These are phyloP conservation scores for Trichoderma sp. DNA, from an alignment of 2,329 filamentous ascomycete genomes.

Conservation along the genomic window DNA sequence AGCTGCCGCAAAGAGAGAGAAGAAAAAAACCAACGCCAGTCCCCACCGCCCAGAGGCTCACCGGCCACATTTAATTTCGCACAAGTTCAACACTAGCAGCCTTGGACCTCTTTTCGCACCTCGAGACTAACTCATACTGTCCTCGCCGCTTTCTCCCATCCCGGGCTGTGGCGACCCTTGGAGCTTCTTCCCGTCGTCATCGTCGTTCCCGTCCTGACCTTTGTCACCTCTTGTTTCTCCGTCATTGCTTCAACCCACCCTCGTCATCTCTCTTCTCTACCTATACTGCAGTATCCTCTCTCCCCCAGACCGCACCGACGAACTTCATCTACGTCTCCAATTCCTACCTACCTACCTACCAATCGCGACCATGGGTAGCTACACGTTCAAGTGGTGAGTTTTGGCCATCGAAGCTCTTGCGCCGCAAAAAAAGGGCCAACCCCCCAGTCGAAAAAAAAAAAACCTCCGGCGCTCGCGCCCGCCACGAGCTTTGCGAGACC, in stretches of 20 bases:
- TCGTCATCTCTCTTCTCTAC: background rate
- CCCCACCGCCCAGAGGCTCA: conserved; percentile 26
- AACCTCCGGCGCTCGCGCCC: conserved; percentile 11
- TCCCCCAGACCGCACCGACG: conserved; percentile 11
- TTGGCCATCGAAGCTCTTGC: conserved; percentile 28
- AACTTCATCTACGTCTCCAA: conserved; percentile 20
- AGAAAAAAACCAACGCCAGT: background rate
- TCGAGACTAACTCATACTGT: conserved; percentile 23
- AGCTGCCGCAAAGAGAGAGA: background rate
- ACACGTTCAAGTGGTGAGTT: conserved; percentile 70
- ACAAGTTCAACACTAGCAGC: conserved; percentile 25
- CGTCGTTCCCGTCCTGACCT: background rate
- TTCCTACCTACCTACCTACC: conserved; percentile 9
- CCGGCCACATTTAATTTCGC: conserved; percentile 30
- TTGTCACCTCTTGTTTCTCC: conserved; percentile 1
- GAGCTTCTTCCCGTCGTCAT: conserved; percentile 21
- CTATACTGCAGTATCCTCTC: background rate
- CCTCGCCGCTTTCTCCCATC: conserved; percentile 26
- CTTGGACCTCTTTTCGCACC: conserved; percentile 12
- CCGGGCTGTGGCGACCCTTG: conserved; percentile 9
- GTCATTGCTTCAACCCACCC: conserved; percentile 4
- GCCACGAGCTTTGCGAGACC: conserved; percentile 17
- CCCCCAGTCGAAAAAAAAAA: conserved; percentile 10
- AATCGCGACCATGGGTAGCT: conserved; percentile 61
- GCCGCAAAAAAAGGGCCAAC: background rate